Conservation (phyloP, 2,329 filamentous ascomycete genomes). For the Sclerotinia borealis region DNA sequence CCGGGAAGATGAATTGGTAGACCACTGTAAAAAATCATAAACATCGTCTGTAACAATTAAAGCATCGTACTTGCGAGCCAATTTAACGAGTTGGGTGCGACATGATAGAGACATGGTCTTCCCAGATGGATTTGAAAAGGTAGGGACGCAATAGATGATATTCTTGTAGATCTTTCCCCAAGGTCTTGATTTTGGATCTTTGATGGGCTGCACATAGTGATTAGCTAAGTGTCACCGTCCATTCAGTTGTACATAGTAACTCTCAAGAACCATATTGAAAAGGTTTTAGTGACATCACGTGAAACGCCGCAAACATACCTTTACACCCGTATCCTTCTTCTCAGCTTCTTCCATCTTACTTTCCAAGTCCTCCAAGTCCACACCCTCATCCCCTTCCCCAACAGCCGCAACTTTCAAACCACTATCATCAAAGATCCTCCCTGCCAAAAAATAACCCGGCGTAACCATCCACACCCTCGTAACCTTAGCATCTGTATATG, state of each 20-base stretch:
- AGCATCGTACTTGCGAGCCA: slow-evolving; percentile 74
- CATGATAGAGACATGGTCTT: slow-evolving; percentile 69
- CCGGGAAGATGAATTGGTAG: slow-evolving; percentile 31
- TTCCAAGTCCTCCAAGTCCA: slow-evolving; percentile 60
- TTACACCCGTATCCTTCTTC: slow-evolving; percentile 4
- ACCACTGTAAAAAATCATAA: slow-evolving; percentile 89
- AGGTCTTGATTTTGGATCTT: slow-evolving; percentile 42
- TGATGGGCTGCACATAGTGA: slow-evolving; percentile 10
- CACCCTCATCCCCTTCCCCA: slow-evolving; percentile 70
- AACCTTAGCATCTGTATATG: slow-evolving; percentile 71
- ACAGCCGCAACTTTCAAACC: slow-evolving; percentile 68
- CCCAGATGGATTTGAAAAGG: slow-evolving; percentile 82
- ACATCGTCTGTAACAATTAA: slow-evolving; percentile 88
- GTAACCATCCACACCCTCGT: slow-evolving; percentile 78
- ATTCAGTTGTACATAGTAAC: not conserved
- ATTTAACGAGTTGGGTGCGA: slow-evolving; percentile 61
- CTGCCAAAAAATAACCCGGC: slow-evolving; percentile 79
- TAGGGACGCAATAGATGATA: slow-evolving; percentile 82
- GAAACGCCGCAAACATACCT: not conserved
- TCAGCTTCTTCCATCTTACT: slow-evolving; percentile 18
- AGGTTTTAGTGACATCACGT: not conserved
- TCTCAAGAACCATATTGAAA: not conserved
- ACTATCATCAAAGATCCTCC: slow-evolving; percentile 76
- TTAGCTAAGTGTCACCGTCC: not conserved
- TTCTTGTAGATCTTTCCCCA: slow-evolving; percentile 78